These are phyloP conservation scores for Pisolithus thermaeus DNA, from an alignment of 1,284 basidiomycete genomes.

Conservation along the genomic window DNA sequence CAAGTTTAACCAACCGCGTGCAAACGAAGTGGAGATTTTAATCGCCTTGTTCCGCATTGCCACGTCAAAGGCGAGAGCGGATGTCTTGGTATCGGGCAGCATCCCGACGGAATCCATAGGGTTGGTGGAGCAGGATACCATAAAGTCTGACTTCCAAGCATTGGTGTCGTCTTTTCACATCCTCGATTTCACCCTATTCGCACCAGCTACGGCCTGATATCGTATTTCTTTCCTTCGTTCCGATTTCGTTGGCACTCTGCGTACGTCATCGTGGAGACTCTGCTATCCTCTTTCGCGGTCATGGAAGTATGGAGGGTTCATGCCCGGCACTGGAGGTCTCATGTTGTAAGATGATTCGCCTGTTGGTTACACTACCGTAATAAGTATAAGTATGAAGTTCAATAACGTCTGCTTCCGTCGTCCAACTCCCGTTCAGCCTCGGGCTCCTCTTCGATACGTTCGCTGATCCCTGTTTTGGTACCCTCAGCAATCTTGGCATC, in stretches of 20 bases:
- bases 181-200: slow-evolving; percentile 69
- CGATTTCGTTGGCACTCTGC: slow-evolving; percentile 1
- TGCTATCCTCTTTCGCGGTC: too few relatives aligned
- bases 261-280: background rate
- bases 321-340: too few relatives aligned
- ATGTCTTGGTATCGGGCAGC: slow-evolving; percentile 81
- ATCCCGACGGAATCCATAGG: slow-evolving; percentile 48
- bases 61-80: slow-evolving; percentile 50
- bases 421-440: slow-evolving; percentile 56
- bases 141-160: slow-evolving; percentile 46
- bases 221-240: background rate
- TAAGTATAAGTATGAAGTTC: background rate
- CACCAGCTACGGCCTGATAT: background rate
- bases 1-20: slow-evolving; percentile 64
- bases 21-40: slow-evolving; percentile 69
- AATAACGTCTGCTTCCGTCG: slow-evolving; percentile 15
- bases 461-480: slow-evolving; percentile 43
- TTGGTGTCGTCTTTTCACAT: slow-evolving; percentile 63
- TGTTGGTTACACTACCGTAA: too few relatives aligned
- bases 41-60: slow-evolving; percentile 78
- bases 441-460: slow-evolving; percentile 72
- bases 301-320: too few relatives aligned
- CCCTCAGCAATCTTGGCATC: slow-evolving; percentile 66
- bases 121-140: slow-evolving; percentile 18
- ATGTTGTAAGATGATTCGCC: too few relatives aligned